Percentiles rank a stretch among this genome's conserved stretches.
phyloP scores from a whole-genome alignment of 495 filamentous ascomycete species.

The Aspergillus mulundensis region DNA sequence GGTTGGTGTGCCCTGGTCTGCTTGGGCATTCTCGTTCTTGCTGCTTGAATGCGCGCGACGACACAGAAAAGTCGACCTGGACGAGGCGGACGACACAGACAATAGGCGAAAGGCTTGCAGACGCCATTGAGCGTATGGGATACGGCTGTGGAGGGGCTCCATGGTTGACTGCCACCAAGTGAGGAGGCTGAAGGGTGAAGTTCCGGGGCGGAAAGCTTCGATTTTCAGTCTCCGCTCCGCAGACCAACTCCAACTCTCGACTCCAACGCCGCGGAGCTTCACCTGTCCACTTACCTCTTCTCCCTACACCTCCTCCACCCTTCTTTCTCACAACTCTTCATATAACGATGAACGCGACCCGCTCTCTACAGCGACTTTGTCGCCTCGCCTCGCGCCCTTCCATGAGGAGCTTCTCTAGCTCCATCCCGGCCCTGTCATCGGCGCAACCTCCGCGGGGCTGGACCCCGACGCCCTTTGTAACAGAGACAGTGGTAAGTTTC shows the following conservation, averaged over 20 bases:
- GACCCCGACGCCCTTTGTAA: slow-evolving; percentile 70
- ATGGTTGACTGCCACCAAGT: slow-evolving; percentile 15
- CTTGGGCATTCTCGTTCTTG: background rate
- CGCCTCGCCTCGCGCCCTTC: slow-evolving; percentile 17
- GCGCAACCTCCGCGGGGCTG: slow-evolving; percentile 43
- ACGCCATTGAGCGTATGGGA: slow-evolving; percentile 36
- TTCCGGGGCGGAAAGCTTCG: slow-evolving; percentile 1
- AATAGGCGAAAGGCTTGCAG: slow-evolving; percentile 27
- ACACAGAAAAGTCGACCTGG: background rate
- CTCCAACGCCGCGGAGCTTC: slow-evolving; percentile 1
- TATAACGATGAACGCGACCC: slow-evolving; percentile 14
- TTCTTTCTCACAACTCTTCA: background rate
- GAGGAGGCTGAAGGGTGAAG: background rate
- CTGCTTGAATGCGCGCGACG: background rate
- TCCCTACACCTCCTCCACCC: slow-evolving; percentile 3
- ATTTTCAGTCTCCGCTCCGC: slow-evolving; percentile 4
- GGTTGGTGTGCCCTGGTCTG: too few relatives aligned
- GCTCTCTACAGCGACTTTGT: slow-evolving; percentile 27
- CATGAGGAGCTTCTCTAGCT: slow-evolving; percentile 30
- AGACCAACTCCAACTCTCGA: slow-evolving; percentile 5
- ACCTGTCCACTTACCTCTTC: background rate
- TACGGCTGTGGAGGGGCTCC: slow-evolving; percentile 24
- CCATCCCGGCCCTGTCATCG: slow-evolving; percentile 31
- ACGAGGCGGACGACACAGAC: slow-evolving; percentile 7
- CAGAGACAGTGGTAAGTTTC: slow-evolving; percentile 73